Evolutionary conservation across 495 filamentous ascomycete species (phyloP).

Genomic region (Astrothelium subdiscretum): DNA sequence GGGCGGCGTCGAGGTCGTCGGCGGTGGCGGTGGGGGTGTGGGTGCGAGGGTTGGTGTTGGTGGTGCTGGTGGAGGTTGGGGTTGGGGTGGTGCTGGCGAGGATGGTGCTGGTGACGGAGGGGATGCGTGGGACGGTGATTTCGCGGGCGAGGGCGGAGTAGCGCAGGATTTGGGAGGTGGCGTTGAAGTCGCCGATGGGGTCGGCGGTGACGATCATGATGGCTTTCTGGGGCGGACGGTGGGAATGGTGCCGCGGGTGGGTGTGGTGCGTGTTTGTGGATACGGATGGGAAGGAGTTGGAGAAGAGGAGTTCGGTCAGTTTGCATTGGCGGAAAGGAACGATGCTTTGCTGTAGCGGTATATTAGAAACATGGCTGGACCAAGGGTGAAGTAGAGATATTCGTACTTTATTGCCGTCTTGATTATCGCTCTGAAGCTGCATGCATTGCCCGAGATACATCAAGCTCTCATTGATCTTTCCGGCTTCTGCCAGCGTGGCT

Average conservation of each 20-base stretch:
- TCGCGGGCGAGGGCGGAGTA: constrained; percentile 91
- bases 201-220: constrained; percentile 97
- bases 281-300: constrained; percentile 76
- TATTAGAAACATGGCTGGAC: constrained; percentile 2
- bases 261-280: constrained; percentile 32
- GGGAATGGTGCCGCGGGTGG: constrained; percentile 17
- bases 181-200: constrained; percentile 87
- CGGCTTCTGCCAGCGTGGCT: constrained; percentile 83
- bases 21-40: constrained; percentile 33
- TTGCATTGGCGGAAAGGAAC: constrained; percentile 95
- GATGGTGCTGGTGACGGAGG: constrained; percentile 57
- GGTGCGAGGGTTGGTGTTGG: constrained; percentile 27
- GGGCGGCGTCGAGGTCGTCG: constrained; percentile 59
- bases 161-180: constrained; percentile 88
- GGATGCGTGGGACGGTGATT: constrained; percentile 81
- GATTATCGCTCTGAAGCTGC: constrained; percentile 82
- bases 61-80: constrained; percentile 28
- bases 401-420: constrained; percentile 60
- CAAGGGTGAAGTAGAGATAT: neutral
- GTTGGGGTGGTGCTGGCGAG: constrained; percentile 34
- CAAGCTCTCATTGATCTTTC: constrained; percentile 92
- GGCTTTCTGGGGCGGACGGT: constrained; percentile 65
- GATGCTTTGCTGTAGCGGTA: constrained; percentile 46
- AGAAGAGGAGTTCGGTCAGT: constrained; percentile 90
- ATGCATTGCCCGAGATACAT: constrained; percentile 98